Conservation (phyloP, 2,329 filamentous ascomycete genomes). For the Leptosphaerulina australis region DNA sequence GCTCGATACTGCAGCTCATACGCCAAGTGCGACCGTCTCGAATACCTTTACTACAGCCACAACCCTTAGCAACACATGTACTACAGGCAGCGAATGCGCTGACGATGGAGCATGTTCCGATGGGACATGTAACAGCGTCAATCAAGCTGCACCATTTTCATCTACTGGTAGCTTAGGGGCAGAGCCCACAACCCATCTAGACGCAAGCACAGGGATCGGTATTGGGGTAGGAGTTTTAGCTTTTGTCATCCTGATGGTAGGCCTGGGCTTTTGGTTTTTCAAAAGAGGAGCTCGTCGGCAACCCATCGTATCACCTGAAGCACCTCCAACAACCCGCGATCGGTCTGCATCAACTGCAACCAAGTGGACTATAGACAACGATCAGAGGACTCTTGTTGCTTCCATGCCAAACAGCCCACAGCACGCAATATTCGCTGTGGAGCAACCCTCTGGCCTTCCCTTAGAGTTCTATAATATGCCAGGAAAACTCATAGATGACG, state of each 20-base stretch:
- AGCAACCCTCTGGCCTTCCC: constrained; percentile 14
- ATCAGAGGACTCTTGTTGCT: constrained; percentile 35
- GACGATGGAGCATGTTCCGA: constrained; percentile 33
- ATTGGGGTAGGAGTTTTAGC: constrained; percentile 36
- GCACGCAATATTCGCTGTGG: constrained; percentile 20
- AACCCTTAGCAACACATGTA: constrained; percentile 28
- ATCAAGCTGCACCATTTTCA: constrained; percentile 30
- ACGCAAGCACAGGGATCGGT: constrained; percentile 31
- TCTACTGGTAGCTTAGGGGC: constrained; percentile 17
- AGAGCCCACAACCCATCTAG: constrained; percentile 27
- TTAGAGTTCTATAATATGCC: constrained; percentile 24
- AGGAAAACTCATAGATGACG: constrained; percentile 8
- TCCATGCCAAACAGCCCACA: constrained; percentile 35
- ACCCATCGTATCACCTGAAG: constrained; percentile 23
- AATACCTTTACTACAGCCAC: constrained; percentile 2
- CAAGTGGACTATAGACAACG: constrained; percentile 21
- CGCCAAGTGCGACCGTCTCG: constrained; percentile 7
- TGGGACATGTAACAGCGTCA: constrained; percentile 25
- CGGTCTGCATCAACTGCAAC: constrained; percentile 29
- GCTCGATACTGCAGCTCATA: constrained; percentile 22
- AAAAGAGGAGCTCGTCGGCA: constrained; percentile 22
- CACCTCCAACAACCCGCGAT: constrained; percentile 12
- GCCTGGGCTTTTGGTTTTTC: constrained; percentile 33
- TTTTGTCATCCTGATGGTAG: constrained; percentile 29
- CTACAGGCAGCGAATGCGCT: constrained; percentile 32